A percentile compares a stretch with the other conserved stretches of the same genome.
Evolutionary conservation across 73 alveolate species (phyloP).

Genomic region (Blepharisma japonicum): DNA sequence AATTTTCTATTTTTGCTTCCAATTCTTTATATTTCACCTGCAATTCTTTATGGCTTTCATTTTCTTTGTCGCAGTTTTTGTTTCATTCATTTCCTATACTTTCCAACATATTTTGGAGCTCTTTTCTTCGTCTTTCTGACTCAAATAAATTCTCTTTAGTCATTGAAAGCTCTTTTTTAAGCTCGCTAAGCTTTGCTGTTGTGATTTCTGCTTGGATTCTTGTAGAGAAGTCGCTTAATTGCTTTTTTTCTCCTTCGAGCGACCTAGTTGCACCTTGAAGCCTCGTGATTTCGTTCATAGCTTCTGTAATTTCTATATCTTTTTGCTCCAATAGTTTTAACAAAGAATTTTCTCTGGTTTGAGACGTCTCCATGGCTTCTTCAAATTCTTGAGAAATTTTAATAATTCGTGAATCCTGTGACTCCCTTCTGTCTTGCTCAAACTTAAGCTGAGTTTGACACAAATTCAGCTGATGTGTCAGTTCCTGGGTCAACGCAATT

Average conservation of each 20-base stretch:
- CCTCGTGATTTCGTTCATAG: not conserved
- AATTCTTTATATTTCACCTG: too few species aligned
- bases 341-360: conserved; percentile 19
- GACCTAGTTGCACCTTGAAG: not conserved
- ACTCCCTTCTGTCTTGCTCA: too few species aligned
- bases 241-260: conserved; percentile 3
- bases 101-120: not conserved
- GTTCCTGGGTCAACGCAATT: too few species aligned
- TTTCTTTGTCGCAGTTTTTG: not conserved
- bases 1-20: too few species aligned
- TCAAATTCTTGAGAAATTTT: too few species aligned
- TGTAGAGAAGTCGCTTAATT: not conserved
- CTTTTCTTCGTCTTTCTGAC: not conserved
- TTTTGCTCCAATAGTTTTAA: conserved; percentile 4
- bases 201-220: not conserved
- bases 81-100: conserved; percentile 10
- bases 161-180: not conserved
- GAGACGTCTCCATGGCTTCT: not conserved
- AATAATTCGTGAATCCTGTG: too few species aligned
- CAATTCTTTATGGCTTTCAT: not conserved
- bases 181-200: not conserved
- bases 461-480: too few species aligned
- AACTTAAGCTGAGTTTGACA: too few species aligned
- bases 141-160: not conserved
- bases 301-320: conserved; percentile 24